A percentile compares a stretch with the other conserved stretches of the same genome.
These are phyloP conservation scores for Rhizopus microsporus DNA, from an alignment of 371 early-diverging fungal genomes.

Conservation along the genomic window DNA sequence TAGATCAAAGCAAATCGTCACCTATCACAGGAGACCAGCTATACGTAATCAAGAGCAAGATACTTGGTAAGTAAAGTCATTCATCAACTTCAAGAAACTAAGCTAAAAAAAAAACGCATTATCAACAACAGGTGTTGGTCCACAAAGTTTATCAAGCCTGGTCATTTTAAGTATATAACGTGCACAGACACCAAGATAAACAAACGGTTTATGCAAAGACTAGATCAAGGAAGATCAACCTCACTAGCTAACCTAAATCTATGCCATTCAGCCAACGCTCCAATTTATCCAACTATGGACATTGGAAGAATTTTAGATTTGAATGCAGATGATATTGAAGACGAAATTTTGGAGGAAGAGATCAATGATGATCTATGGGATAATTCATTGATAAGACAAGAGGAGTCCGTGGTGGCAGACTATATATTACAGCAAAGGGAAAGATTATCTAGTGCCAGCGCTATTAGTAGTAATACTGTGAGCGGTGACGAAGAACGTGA, in stretches of 20 bases:
- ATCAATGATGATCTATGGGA: conserved; percentile 10
- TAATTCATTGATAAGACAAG: conserved; percentile 4
- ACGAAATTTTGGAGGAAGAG: conserved; percentile 14
- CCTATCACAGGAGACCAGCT: conserved; percentile 11
- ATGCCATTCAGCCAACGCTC: conserved; percentile 35
- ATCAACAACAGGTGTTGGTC: conserved; percentile 44
- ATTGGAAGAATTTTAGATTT: conserved; percentile 16
- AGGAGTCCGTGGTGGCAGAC: not conserved
- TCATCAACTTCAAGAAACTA: conserved; percentile 57
- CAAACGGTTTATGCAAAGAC: conserved; percentile 9
- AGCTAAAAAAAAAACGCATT: no score
- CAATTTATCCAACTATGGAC: conserved; percentile 30
- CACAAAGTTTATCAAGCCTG: conserved; percentile 42
- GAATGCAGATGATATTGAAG: conserved; percentile 17
- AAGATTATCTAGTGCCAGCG: not conserved
- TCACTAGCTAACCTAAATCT: conserved; percentile 22
- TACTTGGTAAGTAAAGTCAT: conserved; percentile 56
- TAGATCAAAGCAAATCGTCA: conserved; percentile 22
- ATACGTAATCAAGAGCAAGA: not conserved
- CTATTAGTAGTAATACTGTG: not conserved
- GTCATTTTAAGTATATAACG: conserved; percentile 27
- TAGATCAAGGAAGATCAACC: conserved; percentile 24
- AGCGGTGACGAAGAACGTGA: conserved; percentile 1
- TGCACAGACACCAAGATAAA: conserved; percentile 26
- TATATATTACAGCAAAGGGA: conserved; percentile 1